These are phyloP conservation scores for Auxenochlorella protothecoides DNA, from an alignment of 139 green algal species.

Conservation along the genomic window DNA sequence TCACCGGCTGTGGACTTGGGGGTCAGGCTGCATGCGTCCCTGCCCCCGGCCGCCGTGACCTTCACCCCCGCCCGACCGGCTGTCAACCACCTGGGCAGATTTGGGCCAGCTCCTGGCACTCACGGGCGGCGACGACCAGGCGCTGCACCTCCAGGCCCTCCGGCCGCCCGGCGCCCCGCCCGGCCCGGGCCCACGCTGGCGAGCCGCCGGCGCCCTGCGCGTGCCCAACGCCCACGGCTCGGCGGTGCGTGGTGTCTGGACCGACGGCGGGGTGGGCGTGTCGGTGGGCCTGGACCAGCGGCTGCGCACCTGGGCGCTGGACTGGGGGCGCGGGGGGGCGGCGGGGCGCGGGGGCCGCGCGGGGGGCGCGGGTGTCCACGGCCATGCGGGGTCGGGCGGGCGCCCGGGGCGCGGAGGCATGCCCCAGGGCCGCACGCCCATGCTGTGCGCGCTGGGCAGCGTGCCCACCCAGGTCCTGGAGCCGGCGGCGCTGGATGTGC, in stretches of 20 bases:
- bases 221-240: constrained; percentile 27
- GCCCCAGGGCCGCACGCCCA: no score
- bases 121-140: constrained; percentile 33
- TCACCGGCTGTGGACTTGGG: no score
- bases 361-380: no score
- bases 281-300: constrained; percentile 32
- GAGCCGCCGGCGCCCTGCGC: background rate
- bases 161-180: no score
- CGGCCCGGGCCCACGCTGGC: no score
- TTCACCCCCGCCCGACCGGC: no score
- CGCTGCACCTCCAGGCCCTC: background rate
- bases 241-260: constrained; percentile 24
- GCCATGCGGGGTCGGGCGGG: background rate
- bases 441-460: background rate
- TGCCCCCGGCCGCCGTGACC: no score
- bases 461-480: constrained; percentile 12
- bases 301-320: constrained; percentile 21
- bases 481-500: constrained; percentile 8
- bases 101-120: constrained; percentile 14
- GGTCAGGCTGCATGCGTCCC: no score
- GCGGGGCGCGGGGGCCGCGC: no score
- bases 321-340: background rate
- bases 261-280: background rate
- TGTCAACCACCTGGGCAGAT: background rate
- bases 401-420: background rate